Evolutionary conservation across 305 asterid species (phyloP).

Genomic region (Fraxinus velutina): DNA sequence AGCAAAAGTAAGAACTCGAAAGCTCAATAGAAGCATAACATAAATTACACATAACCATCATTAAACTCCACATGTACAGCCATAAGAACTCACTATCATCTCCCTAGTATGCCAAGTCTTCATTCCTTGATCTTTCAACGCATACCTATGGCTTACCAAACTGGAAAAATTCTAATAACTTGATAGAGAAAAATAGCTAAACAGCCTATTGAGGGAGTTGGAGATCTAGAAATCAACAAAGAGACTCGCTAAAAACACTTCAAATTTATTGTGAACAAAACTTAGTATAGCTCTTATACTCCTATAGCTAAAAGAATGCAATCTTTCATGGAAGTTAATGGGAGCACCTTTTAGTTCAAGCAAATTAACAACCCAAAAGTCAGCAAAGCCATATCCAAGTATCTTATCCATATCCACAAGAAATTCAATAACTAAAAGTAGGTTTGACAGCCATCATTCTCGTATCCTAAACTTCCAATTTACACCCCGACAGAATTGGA

Average conservation of each 20-base stretch:
- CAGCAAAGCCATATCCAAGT: slow-evolving; percentile 21
- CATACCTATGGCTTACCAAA: not conserved
- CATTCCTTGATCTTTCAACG: slow-evolving; percentile 4
- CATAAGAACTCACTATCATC: not conserved
- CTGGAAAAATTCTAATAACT: not conserved
- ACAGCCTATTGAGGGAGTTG: not conserved
- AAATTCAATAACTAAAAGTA: slow-evolving; percentile 17
- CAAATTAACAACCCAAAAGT: slow-evolving; percentile 22
- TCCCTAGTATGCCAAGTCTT: slow-evolving; percentile 4
- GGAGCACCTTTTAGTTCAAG: not conserved
- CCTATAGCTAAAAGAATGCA: slow-evolving; percentile 18
- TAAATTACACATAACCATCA: not conserved
- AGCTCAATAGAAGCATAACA: not conserved
- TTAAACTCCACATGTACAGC: not conserved
- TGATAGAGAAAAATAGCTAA: not conserved
- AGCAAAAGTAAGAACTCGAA: not conserved
- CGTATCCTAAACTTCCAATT: not conserved
- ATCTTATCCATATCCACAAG: not conserved
- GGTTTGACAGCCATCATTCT: not conserved
- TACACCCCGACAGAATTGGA: not conserved
- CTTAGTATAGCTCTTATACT: not conserved
- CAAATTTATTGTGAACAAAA: not conserved
- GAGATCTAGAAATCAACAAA: not conserved
- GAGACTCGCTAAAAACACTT: not conserved
- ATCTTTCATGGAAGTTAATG: not conserved